phyloP scores from a whole-genome alignment of 164 flowering plant species.

The Pachysandra terminalis region DNA sequence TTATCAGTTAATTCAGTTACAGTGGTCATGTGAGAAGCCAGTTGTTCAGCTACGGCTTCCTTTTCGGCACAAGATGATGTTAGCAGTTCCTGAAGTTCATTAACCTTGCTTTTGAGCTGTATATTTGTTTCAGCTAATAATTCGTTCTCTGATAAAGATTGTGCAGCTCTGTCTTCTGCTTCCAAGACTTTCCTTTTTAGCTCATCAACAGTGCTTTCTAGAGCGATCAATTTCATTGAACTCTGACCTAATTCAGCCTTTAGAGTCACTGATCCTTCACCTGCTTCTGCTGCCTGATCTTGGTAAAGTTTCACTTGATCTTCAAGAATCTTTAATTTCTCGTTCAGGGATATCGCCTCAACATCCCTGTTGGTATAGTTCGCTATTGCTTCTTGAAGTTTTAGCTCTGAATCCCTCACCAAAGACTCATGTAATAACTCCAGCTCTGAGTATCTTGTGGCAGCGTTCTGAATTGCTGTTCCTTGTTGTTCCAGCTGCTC shows the following conservation, averaged over 20 bases:
- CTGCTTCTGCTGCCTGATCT: constrained; percentile 43
- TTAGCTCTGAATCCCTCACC: constrained; percentile 50
- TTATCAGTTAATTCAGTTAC: constrained; percentile 56
- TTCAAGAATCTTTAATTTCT: constrained; percentile 48
- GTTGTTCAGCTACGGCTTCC: constrained; percentile 44
- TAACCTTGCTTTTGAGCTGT: constrained; percentile 56
- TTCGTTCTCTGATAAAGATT: constrained; percentile 60
- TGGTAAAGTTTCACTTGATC: constrained; percentile 40
- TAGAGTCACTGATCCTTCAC: constrained; percentile 38
- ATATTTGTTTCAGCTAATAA: constrained; percentile 59
- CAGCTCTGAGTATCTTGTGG: constrained; percentile 47
- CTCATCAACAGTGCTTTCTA: constrained; percentile 51
- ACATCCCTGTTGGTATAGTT: constrained; percentile 43
- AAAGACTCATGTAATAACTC: constrained; percentile 46
- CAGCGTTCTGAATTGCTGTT: constrained; percentile 42
- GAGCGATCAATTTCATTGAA: constrained; percentile 33
- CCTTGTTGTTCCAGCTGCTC: constrained; percentile 50
- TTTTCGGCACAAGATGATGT: constrained; percentile 47
- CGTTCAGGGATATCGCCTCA: constrained; percentile 47
- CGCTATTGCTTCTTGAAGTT: constrained; percentile 50
- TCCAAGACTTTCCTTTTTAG: constrained; percentile 43
- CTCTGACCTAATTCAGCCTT: constrained; percentile 48
- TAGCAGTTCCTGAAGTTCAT: constrained; percentile 62
- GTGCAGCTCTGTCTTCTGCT: constrained; percentile 53
- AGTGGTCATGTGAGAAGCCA: constrained; percentile 49